Conservation (phyloP, 768 basidiomycete genomes). For the Pisolithus microcarpus region DNA sequence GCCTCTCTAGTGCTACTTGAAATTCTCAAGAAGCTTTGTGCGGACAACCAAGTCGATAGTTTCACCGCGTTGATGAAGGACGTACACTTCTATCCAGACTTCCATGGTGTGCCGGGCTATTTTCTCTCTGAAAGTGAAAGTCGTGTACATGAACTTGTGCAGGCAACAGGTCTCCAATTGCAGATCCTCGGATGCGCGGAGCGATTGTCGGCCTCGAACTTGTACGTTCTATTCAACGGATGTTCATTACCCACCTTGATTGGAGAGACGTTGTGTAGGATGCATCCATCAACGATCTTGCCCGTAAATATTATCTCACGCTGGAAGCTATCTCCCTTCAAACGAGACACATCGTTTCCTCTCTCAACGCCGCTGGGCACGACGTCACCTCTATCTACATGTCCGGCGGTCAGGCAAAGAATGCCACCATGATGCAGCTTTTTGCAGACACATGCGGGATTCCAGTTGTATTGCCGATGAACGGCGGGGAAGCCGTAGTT, state of each 20-base stretch:
- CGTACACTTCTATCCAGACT: constrained; percentile 91
- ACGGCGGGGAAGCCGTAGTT: constrained; percentile 76
- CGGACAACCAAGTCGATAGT: constrained; percentile 47
- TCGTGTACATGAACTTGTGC: constrained; percentile 4
- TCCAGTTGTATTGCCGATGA: constrained; percentile 76
- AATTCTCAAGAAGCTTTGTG: constrained; percentile 57
- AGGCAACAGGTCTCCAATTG: constrained; percentile 96
- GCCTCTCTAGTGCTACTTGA: constrained; percentile 57
- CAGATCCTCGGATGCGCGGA: constrained; percentile 92
- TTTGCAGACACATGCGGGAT: constrained; percentile 80
- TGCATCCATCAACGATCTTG: constrained; percentile 68
- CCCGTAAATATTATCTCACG: constrained; percentile 83
- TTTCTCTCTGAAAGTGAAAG: not conserved
- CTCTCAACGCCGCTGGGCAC: constrained; percentile 82
- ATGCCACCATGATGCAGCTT: constrained; percentile 79
- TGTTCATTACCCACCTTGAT: not conserved
- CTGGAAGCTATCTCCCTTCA: constrained; percentile 92
- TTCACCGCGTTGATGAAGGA: constrained; percentile 84
- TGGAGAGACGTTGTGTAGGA: constrained; percentile 37
- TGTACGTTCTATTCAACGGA: constrained; percentile 28
- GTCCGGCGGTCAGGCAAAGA: constrained; percentile 91
- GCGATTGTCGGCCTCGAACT: constrained; percentile 83
- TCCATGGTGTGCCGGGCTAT: constrained; percentile 55
- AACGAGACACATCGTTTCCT: constrained; percentile 88
- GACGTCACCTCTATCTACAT: constrained; percentile 79